Evolutionary conservation across 352 stramenopile species (phyloP).

Genomic region (Pythium myriotylum): DNA sequence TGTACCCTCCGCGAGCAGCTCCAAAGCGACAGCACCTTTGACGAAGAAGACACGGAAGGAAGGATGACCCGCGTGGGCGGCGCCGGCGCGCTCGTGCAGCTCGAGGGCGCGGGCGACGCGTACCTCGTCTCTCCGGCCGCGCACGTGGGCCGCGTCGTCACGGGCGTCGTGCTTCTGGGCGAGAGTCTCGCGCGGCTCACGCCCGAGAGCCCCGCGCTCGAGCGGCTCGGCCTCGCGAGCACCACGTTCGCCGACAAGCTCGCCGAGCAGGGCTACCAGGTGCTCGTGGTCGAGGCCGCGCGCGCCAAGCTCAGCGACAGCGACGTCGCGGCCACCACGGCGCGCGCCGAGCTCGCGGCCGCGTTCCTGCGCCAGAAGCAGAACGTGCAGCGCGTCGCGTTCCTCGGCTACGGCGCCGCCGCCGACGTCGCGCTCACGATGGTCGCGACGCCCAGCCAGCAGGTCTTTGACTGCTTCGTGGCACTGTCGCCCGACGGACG

Average conservation of each 20-base stretch:
- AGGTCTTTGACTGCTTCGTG: conserved; percentile 62
- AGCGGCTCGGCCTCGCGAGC: conserved; percentile 50
- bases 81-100: conserved; percentile 20
- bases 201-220: background rate
- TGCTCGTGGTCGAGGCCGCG: conserved; percentile 69
- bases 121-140: conserved; percentile 75
- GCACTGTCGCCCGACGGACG: conserved; percentile 71
- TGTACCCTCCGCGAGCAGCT: conserved; percentile 12
- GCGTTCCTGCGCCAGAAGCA: conserved; percentile 70
- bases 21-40: background rate
- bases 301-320: conserved; percentile 21
- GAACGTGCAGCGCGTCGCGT: conserved; percentile 71
- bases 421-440: conserved; percentile 73
- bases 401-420: conserved; percentile 67
- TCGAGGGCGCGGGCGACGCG: conserved; percentile 7
- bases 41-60: background rate
- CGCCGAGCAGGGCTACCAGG: conserved; percentile 88
- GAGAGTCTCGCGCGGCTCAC: conserved; percentile 22
- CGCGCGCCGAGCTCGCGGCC: conserved; percentile 47
- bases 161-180: conserved; percentile 72
- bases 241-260: conserved; percentile 86
- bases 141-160: conserved; percentile 86
- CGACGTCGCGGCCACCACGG: conserved; percentile 10
- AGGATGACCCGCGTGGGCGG: conserved; percentile 19
- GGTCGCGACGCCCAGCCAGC: conserved; percentile 40